These are phyloP conservation scores for Populus hybrid DNA, from an alignment of 441 rosid species.

Conservation along the genomic window DNA sequence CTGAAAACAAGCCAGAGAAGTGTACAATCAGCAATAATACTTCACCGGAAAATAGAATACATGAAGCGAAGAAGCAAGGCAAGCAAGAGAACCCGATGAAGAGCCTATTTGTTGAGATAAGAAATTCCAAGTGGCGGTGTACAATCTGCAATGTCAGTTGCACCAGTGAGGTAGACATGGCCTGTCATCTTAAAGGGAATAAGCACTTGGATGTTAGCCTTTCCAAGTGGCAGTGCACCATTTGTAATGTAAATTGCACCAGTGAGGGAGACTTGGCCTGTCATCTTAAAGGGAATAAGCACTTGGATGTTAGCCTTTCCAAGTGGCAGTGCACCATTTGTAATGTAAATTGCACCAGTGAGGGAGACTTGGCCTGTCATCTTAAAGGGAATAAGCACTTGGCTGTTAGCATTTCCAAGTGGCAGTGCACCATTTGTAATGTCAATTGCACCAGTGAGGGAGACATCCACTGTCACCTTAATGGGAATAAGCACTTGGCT, in stretches of 20 bases:
- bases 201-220: constrained; percentile 15
- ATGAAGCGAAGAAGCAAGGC: neutral
- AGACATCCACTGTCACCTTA: constrained; percentile 20
- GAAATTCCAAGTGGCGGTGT: constrained; percentile 7
- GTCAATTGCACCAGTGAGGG: constrained; percentile 15
- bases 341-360: constrained; percentile 19
- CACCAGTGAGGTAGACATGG: constrained; percentile 14
- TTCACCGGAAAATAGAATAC: neutral
- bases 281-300: constrained; percentile 26
- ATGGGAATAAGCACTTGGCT: constrained; percentile 26
- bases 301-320: neutral
- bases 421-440: constrained; percentile 22
- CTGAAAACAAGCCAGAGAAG: constrained; percentile 6
- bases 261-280: constrained; percentile 15
- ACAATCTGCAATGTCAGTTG: constrained; percentile 21
- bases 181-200: constrained; percentile 19
- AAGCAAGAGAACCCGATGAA: neutral
- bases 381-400: constrained; percentile 26
- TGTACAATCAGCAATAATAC: neutral
- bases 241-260: constrained; percentile 24
- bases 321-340: constrained; percentile 15
- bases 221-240: constrained; percentile 4
- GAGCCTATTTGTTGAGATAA: neutral
- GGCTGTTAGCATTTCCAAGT: neutral
- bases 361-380: constrained; percentile 16